Evolutionary conservation across 2,329 filamentous ascomycete genomes (phyloP), one percentile per base, ranked within the genome.

Genomic region (Colletotrichum tamarilloi): DNA sequence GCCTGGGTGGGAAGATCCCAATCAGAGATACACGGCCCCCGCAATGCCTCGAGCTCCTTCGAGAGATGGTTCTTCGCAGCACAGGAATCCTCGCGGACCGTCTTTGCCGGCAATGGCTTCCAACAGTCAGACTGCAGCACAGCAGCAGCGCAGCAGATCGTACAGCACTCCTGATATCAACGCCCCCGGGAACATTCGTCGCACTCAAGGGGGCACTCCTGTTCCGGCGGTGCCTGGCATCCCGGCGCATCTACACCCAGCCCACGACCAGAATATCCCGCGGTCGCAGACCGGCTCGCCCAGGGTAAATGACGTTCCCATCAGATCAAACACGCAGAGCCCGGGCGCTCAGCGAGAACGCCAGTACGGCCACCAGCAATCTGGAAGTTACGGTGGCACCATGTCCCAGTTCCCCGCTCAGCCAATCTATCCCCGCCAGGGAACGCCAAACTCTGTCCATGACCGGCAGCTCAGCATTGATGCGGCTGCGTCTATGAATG

Each of bases 131-230:
- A 85, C 87, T 77, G 85, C 87, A 75, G 83, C 88, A 80, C 85
- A 92, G 75, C 92, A 94, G 80, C 92, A 93, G 79, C 90, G 95
- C 76, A 92, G 94, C 84, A 91, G 97, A 76, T 98, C 95, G 49
- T 97, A 97, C 79, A 98, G 96, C 84, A 98, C 95, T 75, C 96
- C 97, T 8, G 95, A 98, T 81, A 98, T 98, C 77, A 94, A 97
- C 76, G 92, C 89, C 66, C 89, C 92, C 66, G 88, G 89, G 75
- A 88, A 88, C 62, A 86, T 87, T 79, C 87, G 91, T 75, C 86
- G 90, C 79, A 82, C 82, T 87, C 82, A 80, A 88, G 85, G 81
- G 86, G 82, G 83, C 86, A 81, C 77, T 81, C 85, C 73, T 80
- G 89, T 95, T 6, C 93, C 93, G 5, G 90, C 90, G 12, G 93